A percentile compares a stretch with the other conserved stretches of the same genome.
Evolutionary conservation across 441 rosid species (phyloP).

Genomic region (Pelargonium myrrhifolium): DNA sequence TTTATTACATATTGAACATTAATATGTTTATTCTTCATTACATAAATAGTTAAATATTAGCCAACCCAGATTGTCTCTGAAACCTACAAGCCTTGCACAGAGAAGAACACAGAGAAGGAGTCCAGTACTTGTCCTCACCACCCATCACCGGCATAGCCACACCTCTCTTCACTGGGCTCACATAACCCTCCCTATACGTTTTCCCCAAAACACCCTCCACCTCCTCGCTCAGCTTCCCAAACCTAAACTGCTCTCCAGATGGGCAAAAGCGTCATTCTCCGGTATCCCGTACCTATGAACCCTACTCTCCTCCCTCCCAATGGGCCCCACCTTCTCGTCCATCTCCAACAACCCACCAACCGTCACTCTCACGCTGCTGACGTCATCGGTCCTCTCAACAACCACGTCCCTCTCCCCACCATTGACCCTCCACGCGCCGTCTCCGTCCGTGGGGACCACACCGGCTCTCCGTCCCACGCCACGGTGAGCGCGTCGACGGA

Average conservation of each 20-base stretch:
- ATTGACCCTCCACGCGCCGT: constrained; percentile 45
- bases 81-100: constrained; percentile 62
- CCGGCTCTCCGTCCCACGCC: constrained; percentile 34
- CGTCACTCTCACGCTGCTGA: constrained; percentile 42
- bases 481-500: constrained; percentile 41
- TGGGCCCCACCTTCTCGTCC: constrained; percentile 50
- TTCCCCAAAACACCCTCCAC: constrained; percentile 82
- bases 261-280: constrained; percentile 60
- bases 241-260: constrained; percentile 74
- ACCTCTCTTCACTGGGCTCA: constrained; percentile 61
- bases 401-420: constrained; percentile 29
- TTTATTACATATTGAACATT: no score
- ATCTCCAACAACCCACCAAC: constrained; percentile 50
- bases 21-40: no score
- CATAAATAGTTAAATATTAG: no score
- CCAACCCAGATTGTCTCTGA: constrained; percentile 25
- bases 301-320: constrained; percentile 57
- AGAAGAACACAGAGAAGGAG: constrained; percentile 57
- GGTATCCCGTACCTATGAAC: constrained; percentile 69
- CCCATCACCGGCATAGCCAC: constrained; percentile 85
- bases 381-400: constrained; percentile 65
- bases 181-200: constrained; percentile 63
- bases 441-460: constrained; percentile 41
- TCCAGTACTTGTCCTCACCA: constrained; percentile 72
- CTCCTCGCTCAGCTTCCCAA: constrained; percentile 36